A percentile compares a stretch with the other conserved stretches of the same genome.
These are phyloP conservation scores for Blepharisma undulans DNA, from an alignment of 169 alveolate species.

Conservation along the genomic window DNA sequence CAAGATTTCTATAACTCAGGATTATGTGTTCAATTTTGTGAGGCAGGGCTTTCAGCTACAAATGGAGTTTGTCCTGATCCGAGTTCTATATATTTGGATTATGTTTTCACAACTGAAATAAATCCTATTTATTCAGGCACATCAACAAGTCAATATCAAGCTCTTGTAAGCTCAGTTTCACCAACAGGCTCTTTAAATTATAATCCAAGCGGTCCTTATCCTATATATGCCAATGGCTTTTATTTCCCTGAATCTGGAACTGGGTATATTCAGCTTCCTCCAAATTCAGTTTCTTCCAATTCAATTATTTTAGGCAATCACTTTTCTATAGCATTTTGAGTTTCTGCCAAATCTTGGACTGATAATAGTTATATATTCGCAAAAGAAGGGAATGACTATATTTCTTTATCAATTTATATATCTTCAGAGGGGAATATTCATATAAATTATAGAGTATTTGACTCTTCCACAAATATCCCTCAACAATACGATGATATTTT, in stretches of 20 bases:
- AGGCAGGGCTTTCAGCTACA: neutral
- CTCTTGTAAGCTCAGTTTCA: neutral
- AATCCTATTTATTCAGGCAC: neutral
- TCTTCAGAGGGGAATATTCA: neutral
- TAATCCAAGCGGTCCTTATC: neutral
- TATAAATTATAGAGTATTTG: neutral
- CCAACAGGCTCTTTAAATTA: neutral
- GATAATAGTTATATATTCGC: neutral
- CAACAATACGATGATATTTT: neutral
- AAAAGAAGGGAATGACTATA: neutral
- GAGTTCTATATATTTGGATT: neutral
- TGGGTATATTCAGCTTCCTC: slow-evolving; percentile 4
- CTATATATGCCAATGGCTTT: neutral
- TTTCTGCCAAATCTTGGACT: neutral
- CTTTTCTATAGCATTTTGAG: neutral
- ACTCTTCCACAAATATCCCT: neutral
- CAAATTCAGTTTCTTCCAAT: neutral
- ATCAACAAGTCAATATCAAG: neutral
- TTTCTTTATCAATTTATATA: neutral
- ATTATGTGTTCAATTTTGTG: neutral
- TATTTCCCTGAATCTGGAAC: neutral
- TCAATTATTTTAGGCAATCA: neutral
- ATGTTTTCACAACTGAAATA: neutral
- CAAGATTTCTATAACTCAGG: neutral
- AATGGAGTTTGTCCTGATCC: neutral